Percentiles rank a stretch among this genome's conserved stretches.
Conservation (phyloP, 2,329 filamentous ascomycete genomes). For the Drechslerella dactyloides region DNA sequence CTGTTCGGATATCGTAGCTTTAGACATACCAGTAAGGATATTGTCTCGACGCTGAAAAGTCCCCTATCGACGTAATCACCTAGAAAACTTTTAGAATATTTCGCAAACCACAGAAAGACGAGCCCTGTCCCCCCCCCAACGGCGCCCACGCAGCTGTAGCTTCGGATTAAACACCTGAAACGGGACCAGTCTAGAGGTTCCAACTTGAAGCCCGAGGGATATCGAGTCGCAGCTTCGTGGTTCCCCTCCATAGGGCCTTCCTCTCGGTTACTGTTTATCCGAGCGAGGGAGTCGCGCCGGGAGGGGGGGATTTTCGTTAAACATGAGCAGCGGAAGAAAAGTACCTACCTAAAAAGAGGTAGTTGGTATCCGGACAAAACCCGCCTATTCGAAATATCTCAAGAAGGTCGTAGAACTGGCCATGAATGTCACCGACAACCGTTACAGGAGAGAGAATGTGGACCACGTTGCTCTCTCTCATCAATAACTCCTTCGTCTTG, state of each 20-base stretch:
- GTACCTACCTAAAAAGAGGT: constrained; percentile 82
- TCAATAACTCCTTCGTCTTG: constrained; percentile 97
- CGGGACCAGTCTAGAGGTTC: neutral
- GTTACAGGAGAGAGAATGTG: constrained; percentile 95
- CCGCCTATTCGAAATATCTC: constrained; percentile 99
- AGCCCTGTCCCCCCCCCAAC: constrained; percentile 16
- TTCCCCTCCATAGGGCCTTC: constrained; percentile 25
- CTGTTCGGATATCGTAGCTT: constrained; percentile 96
- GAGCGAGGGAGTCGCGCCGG: constrained; percentile 20
- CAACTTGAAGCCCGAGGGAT: constrained; percentile 11
- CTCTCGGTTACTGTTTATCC: constrained; percentile 38
- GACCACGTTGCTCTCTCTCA: constrained; percentile 99
- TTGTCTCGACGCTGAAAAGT: constrained; percentile 98
- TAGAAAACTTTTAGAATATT: constrained; percentile 57
- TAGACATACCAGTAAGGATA: constrained; percentile 93
- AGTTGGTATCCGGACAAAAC: constrained; percentile 97
- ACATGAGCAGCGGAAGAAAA: constrained; percentile 26
- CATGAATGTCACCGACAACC: constrained; percentile 97
- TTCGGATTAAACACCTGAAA: constrained; percentile 15
- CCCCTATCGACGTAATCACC: constrained; percentile 98
- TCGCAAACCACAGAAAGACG: constrained; percentile 58
- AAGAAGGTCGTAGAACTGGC: constrained; percentile 98
- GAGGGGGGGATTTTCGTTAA: constrained; percentile 12
- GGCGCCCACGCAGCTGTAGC: constrained; percentile 26
- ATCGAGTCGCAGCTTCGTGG: constrained; percentile 27